These are phyloP conservation scores for Deuterostichococcus epilithicus DNA, from an alignment of 139 green algal species.

Conservation along the genomic window DNA sequence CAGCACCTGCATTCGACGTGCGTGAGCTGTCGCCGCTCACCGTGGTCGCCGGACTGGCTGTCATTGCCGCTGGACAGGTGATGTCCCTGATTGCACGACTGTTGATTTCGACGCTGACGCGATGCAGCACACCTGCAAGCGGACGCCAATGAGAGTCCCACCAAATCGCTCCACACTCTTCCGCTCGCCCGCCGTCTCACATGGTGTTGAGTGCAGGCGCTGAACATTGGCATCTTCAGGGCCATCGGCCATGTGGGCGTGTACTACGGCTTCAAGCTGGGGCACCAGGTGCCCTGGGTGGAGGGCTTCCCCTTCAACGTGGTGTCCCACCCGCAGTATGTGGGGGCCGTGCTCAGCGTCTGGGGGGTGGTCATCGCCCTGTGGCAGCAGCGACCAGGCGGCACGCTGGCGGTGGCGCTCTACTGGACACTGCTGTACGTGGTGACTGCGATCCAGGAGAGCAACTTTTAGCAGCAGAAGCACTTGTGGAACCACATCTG, in stretches of 20 bases:
- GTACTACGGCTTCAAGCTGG: slow-evolving; percentile 82
- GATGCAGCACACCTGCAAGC: neutral
- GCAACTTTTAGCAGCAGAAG: neutral
- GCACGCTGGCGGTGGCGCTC: slow-evolving; percentile 15
- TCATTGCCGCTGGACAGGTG: neutral
- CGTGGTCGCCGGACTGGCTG: neutral
- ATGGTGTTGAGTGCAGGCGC: slow-evolving; percentile 37
- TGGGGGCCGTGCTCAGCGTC: slow-evolving; percentile 61
- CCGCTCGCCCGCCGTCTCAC: neutral
- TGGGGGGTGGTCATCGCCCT: slow-evolving; percentile 43
- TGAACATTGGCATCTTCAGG: slow-evolving; percentile 72
- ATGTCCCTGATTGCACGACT: neutral
- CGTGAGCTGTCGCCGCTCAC: neutral
- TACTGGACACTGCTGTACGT: slow-evolving; percentile 69
- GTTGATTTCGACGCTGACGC: neutral
- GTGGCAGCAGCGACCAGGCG: slow-evolving; percentile 23
- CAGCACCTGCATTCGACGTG: neutral
- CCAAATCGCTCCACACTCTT: too few relatives aligned
- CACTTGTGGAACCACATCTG: too few relatives aligned
- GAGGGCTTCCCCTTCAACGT: slow-evolving; percentile 75
- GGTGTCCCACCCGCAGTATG: slow-evolving; percentile 76
- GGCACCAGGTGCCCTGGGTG: slow-evolving; percentile 66
- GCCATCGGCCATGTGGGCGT: slow-evolving; percentile 71
- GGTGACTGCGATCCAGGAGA: slow-evolving; percentile 49
- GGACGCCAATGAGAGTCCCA: too few relatives aligned